phyloP scores from a whole-genome alignment of 208 protist species.

The Trypanosoma lewisi region DNA sequence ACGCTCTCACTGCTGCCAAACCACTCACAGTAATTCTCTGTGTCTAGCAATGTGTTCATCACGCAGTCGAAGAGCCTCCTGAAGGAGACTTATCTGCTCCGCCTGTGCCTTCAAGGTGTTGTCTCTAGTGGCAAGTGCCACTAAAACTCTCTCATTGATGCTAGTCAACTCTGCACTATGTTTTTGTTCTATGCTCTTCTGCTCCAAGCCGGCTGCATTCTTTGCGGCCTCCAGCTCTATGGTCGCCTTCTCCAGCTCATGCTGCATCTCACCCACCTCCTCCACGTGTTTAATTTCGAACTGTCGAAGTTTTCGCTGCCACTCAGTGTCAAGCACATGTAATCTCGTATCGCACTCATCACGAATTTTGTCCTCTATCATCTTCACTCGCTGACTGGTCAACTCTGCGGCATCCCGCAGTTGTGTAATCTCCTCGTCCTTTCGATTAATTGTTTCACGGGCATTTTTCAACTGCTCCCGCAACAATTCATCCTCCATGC shows the following conservation, averaged over 20 bases:
- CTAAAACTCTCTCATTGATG: constrained; percentile 82
- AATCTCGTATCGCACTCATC: constrained; percentile 51
- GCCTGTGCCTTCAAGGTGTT: constrained; percentile 57
- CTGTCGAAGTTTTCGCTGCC: constrained; percentile 63
- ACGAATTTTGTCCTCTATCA: constrained; percentile 51
- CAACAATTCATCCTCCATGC: constrained; percentile 66
- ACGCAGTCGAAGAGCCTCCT: constrained; percentile 68
- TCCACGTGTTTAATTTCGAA: constrained; percentile 60
- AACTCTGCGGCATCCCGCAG: constrained; percentile 40
- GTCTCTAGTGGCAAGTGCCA: constrained; percentile 79
- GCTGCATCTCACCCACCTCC: constrained; percentile 48
- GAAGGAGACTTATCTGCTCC: constrained; percentile 66
- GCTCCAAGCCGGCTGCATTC: constrained; percentile 45
- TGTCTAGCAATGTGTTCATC: constrained; percentile 77
- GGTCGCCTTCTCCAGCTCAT: constrained; percentile 33
- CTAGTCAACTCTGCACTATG: constrained; percentile 71
- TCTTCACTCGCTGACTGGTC: constrained; percentile 49
- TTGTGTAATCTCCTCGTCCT: constrained; percentile 45
- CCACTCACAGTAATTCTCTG: constrained; percentile 37
- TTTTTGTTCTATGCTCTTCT: constrained; percentile 64
- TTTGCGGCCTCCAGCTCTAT: constrained; percentile 39
- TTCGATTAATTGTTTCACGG: constrained; percentile 33
- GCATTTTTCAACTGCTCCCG: constrained; percentile 55
- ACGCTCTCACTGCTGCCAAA: not conserved
- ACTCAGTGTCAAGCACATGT: constrained; percentile 60